Conservation (phyloP, 2,329 filamentous ascomycete species). For the Talaromyces sp. region DNA sequence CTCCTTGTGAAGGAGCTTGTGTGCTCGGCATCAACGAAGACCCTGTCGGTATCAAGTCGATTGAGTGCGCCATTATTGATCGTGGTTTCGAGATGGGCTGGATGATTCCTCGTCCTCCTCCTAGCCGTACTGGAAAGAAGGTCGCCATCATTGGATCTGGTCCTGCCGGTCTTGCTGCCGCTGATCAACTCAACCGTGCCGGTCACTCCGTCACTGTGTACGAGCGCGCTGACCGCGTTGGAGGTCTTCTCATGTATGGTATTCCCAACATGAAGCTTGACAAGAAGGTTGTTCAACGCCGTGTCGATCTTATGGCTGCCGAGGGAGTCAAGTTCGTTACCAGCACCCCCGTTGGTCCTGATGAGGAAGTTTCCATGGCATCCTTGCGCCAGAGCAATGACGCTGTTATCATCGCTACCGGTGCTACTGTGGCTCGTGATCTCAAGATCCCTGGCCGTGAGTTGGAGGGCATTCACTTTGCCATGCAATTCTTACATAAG, state of each 20-base stretch:
- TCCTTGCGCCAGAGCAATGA: conserved; percentile 70
- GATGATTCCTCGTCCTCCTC: conserved; percentile 81
- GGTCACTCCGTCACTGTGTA: conserved; percentile 87
- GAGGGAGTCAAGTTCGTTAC: conserved; percentile 83
- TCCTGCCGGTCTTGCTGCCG: conserved; percentile 80
- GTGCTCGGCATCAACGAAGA: conserved; percentile 96
- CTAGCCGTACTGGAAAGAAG: conserved; percentile 78
- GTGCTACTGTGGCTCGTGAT: conserved; percentile 88
- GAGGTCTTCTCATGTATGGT: conserved; percentile 94
- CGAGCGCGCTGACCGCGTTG: conserved; percentile 83
- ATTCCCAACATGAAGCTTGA: conserved; percentile 99
- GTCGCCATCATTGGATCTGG: conserved; percentile 88
- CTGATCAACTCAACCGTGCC: conserved; percentile 90
- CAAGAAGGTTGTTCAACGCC: conserved; percentile 92
- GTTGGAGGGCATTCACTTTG: conserved; percentile 85
- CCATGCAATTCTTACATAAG: conserved; percentile 95
- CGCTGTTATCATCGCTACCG: conserved; percentile 85
- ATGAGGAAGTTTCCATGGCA: conserved; percentile 60
- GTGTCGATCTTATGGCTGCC: conserved; percentile 88
- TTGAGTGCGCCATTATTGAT: conserved; percentile 96
- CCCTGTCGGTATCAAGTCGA: conserved; percentile 95
- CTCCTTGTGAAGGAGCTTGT: conserved; percentile 92
- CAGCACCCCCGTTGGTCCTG: conserved; percentile 70
- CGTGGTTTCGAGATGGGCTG: conserved; percentile 96
- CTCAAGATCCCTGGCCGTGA: conserved; percentile 85